Evolutionary conservation across 306 rosid genomes (phyloP).

Genomic region (Alnus rubra): DNA sequence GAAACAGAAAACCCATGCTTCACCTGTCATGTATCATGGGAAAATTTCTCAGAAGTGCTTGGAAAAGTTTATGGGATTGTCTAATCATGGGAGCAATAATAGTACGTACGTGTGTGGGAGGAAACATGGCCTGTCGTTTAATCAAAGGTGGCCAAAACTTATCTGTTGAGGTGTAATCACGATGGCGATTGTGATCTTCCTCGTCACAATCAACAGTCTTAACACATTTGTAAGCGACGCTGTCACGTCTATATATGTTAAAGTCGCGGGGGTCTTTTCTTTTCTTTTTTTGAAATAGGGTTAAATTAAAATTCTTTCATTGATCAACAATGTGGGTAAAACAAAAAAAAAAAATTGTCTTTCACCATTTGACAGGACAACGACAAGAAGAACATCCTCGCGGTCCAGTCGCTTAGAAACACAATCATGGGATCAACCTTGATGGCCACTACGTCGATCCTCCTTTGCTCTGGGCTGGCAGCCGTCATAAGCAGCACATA

Average conservation of each 20-base stretch:
- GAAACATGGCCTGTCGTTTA: conserved; percentile 1
- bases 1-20: neutral
- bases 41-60: neutral
- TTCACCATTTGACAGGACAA: conserved; percentile 57
- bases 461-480: conserved; percentile 78
- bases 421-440: conserved; percentile 87
- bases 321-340: no score
- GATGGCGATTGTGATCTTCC: neutral
- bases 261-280: no score
- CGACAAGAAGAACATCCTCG: conserved; percentile 88
- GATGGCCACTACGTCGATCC: conserved; percentile 92
- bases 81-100: neutral
- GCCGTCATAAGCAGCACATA: conserved; percentile 95
- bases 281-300: no score
- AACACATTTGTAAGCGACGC: no score
- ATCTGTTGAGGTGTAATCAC: neutral
- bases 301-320: no score
- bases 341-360: no score
- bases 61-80: neutral
- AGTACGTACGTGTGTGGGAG: neutral
- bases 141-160: conserved; percentile 10
- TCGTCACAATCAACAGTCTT: neutral
- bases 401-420: conserved; percentile 86
- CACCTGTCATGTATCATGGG: neutral
- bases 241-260: no score